Base-by-base conservation (phyloP, 1,284 basidiomycete genomes). In the Puccinia hordei region DNA sequence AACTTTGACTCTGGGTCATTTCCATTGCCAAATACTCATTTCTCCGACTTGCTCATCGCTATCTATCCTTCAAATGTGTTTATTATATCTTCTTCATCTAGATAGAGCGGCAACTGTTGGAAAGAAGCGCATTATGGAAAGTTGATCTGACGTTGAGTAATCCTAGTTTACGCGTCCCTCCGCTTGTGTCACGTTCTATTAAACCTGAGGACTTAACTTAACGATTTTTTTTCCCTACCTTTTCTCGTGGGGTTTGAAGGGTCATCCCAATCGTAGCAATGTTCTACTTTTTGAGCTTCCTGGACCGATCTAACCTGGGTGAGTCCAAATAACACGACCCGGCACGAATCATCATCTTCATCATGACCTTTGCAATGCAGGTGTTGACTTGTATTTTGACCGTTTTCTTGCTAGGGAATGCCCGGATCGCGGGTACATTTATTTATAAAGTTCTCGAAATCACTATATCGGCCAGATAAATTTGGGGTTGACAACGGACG, bases 261-360 rank as follows among this genome's bases (percentile, higher is more conserved):
- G 35, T 63, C 73, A 49, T 75, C 13, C 73, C 73, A 61, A 63
- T 80, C 57, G n/a, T 80, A 24, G 35, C 77, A 15, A 49, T 72
- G 57, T 80, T 80, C 59, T 80, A 72, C 55, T 73, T 80, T 44
- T 38, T 80, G 22, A 80, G 69, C 49, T 80, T 80, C 24, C 44
- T 80, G 30, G 77, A 80, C 30, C 68, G 77, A 44, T 30, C 77
- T 44, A 80, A 80, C 49, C 57, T 80, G 10, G 77, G 77, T 80
- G 38, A 61, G 66, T 80, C 33, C 24, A 59, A 59, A 33, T 10
- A n/a, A 33, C 17, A 5, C 35, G 4, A n/a, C 24, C 30, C 30
- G 57, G n/a, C n/a, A n/a, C n/a, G n/a, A n/a, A n/a, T 59, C 30
- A 30, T 17, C 3, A 12, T 27, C 27, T 15, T 59, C 8, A 8